Percentiles rank a stretch among this genome's conserved stretches.
These are phyloP conservation scores for Luzula sylvatica DNA, from an alignment of 176 grass and related monocot genomes.

Conservation along the genomic window DNA sequence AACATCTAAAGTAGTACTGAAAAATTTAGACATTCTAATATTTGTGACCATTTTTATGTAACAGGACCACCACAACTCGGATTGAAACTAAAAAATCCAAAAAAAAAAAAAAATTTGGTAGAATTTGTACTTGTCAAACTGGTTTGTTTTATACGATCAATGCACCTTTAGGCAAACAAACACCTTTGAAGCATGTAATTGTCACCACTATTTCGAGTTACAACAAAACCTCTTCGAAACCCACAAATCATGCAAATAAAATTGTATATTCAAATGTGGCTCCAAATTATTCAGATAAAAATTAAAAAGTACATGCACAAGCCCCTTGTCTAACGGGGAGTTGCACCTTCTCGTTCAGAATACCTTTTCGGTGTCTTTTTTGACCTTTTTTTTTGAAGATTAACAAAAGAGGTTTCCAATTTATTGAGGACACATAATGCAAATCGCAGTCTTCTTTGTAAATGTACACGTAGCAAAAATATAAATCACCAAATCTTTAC, in stretches of 20 bases:
- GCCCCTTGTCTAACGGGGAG: conserved; percentile 20
- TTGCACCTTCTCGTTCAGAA: conserved; percentile 8
- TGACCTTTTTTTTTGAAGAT: too few species aligned
- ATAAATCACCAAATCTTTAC: too few species aligned
- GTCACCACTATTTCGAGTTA: conserved; percentile 57
- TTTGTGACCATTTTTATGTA: too few species aligned
- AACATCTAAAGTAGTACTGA: too few species aligned
- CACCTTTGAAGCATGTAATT: conserved; percentile 42
- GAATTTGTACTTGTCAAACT: conserved; percentile 17
- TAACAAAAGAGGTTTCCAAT: too few species aligned
- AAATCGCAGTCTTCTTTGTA: too few species aligned
- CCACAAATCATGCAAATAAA: conserved; percentile 12
- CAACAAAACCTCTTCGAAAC: conserved; percentile 58
- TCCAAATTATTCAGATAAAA: conserved; percentile 8
- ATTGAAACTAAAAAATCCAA: conserved; percentile 1
- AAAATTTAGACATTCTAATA: too few species aligned
- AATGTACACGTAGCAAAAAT: too few species aligned
- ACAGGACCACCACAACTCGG: conserved; percentile 3
- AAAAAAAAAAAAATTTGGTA: conserved; percentile 6
- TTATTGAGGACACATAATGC: too few species aligned
- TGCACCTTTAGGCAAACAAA: conserved; percentile 13
- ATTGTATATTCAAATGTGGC: not conserved
- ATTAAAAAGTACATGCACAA: conserved; percentile 21
- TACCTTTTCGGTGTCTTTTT: not conserved
- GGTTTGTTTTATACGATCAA: conserved; percentile 12